phyloP scores from a whole-genome alignment of 1,139 yeast species.

The Nadsonia starkeyi-henricii region DNA sequence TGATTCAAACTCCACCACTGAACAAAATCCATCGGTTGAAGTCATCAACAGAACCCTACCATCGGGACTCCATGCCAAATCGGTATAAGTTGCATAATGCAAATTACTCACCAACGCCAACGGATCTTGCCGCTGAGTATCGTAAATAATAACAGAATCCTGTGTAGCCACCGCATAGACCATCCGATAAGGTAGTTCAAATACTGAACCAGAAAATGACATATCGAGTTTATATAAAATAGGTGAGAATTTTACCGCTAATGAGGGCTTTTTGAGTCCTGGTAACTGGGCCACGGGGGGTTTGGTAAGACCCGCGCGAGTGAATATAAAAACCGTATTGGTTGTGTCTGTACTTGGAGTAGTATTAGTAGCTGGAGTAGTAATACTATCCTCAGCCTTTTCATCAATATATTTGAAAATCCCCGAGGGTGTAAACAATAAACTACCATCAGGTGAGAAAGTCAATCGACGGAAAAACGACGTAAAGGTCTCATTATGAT shows the following conservation, averaged over 20 bases:
- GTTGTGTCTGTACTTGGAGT: conserved; percentile 9
- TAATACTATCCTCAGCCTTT: conserved; percentile 9
- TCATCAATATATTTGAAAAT: conserved; percentile 29
- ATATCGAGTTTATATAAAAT: conserved; percentile 34
- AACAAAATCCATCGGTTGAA: conserved; percentile 93
- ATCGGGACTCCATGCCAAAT: conserved; percentile 67
- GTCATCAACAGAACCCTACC: conserved; percentile 62
- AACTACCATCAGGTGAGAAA: conserved; percentile 81
- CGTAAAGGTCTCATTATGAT: conserved; percentile 75
- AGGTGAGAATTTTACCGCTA: conserved; percentile 71
- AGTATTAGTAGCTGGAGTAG: conserved; percentile 19
- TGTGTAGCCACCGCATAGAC: conserved; percentile 89
- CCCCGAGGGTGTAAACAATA: conserved; percentile 77
- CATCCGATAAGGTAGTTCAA: conserved; percentile 59
- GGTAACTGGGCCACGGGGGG: conserved; percentile 69
- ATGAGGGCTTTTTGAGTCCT: conserved; percentile 70
- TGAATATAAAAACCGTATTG: conserved; percentile 66
- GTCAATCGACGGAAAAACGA: conserved; percentile 77
- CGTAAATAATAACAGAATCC: conserved; percentile 72
- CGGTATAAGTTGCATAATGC: conserved; percentile 83
- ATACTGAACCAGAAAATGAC: conserved; percentile 19
- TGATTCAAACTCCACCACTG: conserved; percentile 41
- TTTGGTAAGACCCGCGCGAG: conserved; percentile 50
- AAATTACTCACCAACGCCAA: conserved; percentile 63
- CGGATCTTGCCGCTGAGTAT: conserved; percentile 56